Base-by-base conservation (phyloP, 2,329 filamentous ascomycete genomes). In the Fusarium torulosum region DNA sequence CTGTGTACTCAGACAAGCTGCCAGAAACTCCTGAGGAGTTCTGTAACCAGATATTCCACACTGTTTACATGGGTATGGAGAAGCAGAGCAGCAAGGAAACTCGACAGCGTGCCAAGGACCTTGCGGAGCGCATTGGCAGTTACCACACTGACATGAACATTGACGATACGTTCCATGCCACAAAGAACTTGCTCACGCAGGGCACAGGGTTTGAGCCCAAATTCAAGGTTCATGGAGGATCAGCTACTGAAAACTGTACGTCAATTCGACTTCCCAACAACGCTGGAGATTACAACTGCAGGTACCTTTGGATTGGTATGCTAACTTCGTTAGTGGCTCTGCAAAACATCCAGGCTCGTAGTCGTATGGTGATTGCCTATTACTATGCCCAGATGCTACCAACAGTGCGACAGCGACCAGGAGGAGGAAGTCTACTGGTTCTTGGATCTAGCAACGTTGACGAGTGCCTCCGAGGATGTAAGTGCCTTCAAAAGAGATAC, bases 141-240 rank as follows among this genome's bases (percentile, higher is more conserved):
- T 89, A 93, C 72, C 93, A 96, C 74, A 83, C 87, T 6, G 86
- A 94, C 72, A 81, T 93, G 43, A 87, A 93, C 72, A 93, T 95
- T 57, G 92, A 95, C 73, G 83, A 84, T 3, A 84, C 90, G 10
- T 88, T 89, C 63, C 80, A 85, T 20, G 65, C 53, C 10, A 65
- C 46, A 51, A 87, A 85, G 68, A 83, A 83, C 42, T 78, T 93
- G 1, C 82, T 93, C 54, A 82, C 83, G 0, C 76, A 82, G 3
- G 84, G 87, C 1, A 86, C 88, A 2, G 81, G 81, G 40, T 92
- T 91, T 69, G 71, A 73, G 17, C 76, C 78, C 4, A 74, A 71
- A 42, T 80, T 78, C 84, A 85, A 84, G 65, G 83, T 67, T 7
- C 83, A 92, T 55, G 90, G 90, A 7, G 90, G 90, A 7, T 81